phyloP scores from a whole-genome alignment of 306 rosid genomes.

The Acacia crassicarpa region DNA sequence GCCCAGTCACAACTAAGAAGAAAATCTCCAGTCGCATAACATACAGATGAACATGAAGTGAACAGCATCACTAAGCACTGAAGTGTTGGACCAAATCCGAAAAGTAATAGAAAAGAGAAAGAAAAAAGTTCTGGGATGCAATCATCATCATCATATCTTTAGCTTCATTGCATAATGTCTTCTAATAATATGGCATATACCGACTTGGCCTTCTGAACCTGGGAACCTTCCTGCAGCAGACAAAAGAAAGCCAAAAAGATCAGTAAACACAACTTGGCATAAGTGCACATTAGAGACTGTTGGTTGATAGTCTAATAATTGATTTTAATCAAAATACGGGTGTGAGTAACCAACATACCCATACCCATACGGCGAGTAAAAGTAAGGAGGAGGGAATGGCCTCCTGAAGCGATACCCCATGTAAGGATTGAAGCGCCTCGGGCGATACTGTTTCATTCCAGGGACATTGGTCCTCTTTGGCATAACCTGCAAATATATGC shows the following conservation, averaged over 20 bases:
- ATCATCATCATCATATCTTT: neutral
- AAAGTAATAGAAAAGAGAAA: neutral
- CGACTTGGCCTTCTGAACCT: conserved; percentile 60
- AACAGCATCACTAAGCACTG: neutral
- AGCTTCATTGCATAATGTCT: neutral
- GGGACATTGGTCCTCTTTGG: conserved; percentile 96
- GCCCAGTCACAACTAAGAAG: neutral
- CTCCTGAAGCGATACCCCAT: conserved; percentile 72
- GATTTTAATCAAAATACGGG: no score
- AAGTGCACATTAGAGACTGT: neutral
- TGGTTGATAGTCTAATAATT: no score
- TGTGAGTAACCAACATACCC: conserved; percentile 54
- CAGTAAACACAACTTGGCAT: neutral
- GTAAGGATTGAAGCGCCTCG: conserved; percentile 78
- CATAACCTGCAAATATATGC: conserved; percentile 58
- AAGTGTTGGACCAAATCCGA: neutral
- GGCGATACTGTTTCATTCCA: conserved; percentile 88
- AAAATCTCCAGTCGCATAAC: neutral
- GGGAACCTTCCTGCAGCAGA: conserved; percentile 55
- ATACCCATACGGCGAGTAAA: conserved; percentile 80
- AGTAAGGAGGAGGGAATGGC: conserved; percentile 79
- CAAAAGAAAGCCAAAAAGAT: neutral
- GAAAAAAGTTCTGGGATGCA: neutral
- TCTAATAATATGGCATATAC: conserved; percentile 65
- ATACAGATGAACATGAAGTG: neutral